A percentile compares a stretch with the other conserved stretches of the same genome.
Evolutionary conservation across 2,329 filamentous ascomycete species (phyloP).

Genomic region (Fusarium sp.): DNA sequence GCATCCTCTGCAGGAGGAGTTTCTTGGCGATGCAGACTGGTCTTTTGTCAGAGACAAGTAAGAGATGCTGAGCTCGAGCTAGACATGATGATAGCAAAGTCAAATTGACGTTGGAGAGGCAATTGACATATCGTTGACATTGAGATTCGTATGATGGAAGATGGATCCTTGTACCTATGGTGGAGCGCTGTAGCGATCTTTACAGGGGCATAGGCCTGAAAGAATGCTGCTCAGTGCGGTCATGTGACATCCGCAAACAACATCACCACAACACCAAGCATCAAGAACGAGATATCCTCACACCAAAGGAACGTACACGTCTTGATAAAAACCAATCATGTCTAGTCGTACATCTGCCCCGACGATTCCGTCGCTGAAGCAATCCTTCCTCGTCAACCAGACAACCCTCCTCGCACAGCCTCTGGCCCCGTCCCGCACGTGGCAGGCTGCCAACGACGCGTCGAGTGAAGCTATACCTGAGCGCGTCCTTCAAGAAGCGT

Average conservation of each 20-base stretch:
- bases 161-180: neutral
- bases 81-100: neutral
- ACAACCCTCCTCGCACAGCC: slow-evolving; percentile 71
- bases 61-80: neutral
- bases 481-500: slow-evolving; percentile 65
- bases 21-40: neutral
- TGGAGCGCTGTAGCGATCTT: neutral
- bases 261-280: neutral
- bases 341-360: slow-evolving; percentile 48
- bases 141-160: neutral
- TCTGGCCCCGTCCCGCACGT: slow-evolving; percentile 64
- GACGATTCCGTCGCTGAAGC: slow-evolving; percentile 71
- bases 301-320: neutral
- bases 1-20: neutral
- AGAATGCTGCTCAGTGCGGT: neutral
- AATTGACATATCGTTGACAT: neutral
- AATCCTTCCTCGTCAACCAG: slow-evolving; percentile 70
- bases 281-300: neutral
- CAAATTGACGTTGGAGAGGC: neutral
- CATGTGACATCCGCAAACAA: slow-evolving; percentile 8
- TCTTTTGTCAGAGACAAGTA: neutral
- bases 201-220: neutral
- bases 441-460: slow-evolving; percentile 60
- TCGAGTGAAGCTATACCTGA: slow-evolving; percentile 55
- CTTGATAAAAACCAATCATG: slow-evolving; percentile 1